A percentile compares a stretch with the other conserved stretches of the same genome.
phyloP scores from a whole-genome alignment of 2,329 filamentous ascomycete genomes.

The Plectosphaerella cucumerina region DNA sequence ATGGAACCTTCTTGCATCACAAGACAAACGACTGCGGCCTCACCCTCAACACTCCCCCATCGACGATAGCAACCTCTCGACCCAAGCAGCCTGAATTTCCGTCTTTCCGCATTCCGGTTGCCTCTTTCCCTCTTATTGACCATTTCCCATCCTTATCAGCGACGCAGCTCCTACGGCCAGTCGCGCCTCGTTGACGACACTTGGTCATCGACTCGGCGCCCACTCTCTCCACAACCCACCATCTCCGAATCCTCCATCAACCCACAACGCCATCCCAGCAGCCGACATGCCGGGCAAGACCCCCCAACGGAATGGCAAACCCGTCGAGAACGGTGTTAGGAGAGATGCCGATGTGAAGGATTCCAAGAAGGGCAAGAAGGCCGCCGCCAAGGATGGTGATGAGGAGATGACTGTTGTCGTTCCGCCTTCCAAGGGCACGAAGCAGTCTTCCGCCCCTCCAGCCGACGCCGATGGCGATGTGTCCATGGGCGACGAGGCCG shows the following conservation, averaged over 20 bases:
- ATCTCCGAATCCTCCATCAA: neutral
- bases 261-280: slow-evolving; percentile 6
- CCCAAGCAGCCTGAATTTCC: neutral
- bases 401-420: slow-evolving; percentile 81
- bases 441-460: slow-evolving; percentile 51
- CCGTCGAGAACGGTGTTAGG: slow-evolving; percentile 63
- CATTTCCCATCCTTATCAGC: neutral
- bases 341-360: slow-evolving; percentile 70
- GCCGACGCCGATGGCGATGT: slow-evolving; percentile 67
- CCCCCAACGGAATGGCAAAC: slow-evolving; percentile 67
- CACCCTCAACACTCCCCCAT: slow-evolving; percentile 1
- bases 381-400: slow-evolving; percentile 61
- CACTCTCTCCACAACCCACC: neutral
- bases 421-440: slow-evolving; percentile 63
- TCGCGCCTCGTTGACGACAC: slow-evolving; percentile 1
- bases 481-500: slow-evolving; percentile 60
- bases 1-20: slow-evolving; percentile 25
- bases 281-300: slow-evolving; percentile 67
- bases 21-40: slow-evolving; percentile 9
- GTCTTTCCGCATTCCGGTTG: neutral
- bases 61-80: slow-evolving; percentile 5
- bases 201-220: neutral
- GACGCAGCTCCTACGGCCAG: neutral
- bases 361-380: slow-evolving; percentile 65
- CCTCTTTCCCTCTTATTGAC: neutral